Base-by-base conservation (phyloP, 306 rosid species). In the Vicia sativa region DNA sequence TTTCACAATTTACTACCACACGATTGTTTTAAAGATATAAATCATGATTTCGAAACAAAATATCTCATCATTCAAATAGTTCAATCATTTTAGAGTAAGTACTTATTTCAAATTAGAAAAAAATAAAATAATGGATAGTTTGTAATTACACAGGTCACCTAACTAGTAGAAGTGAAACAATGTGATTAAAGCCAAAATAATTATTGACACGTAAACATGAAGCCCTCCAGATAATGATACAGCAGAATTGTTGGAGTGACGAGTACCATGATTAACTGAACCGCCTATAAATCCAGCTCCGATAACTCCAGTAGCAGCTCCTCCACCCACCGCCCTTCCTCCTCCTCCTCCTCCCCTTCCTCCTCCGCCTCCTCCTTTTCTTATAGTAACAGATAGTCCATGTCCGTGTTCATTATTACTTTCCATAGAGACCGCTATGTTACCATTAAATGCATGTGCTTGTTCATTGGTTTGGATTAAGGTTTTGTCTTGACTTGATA, bases 161-260 rank as follows among this genome's bases (percentile, higher is more conserved):
- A n/a, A n/a, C n/a, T n/a, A n/a, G n/a, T n/a, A n/a, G n/a, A 66
- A 52, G n/a, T n/a, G 63, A 50, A 63, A 55, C 19, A 2, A 71
- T 18, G 18, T 48, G 67, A 25, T 44, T 46, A 67, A 55, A 52
- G 4, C 70, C 41, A 59, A 46, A 38, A 16, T 12, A 11, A 67
- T 28, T 9, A 13, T 31, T 54, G 71, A 29, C 54, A 12, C 39
- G 65, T 56, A 62, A 49, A 61, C 11, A 19, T 4, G 54, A 71
- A 77, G 56, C 7, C 8, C 6, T 39, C 62, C 15, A 11, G 11
- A 55, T 11, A 14, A 35, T 19, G 79, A 48, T 46, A 76, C 4
- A 28, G 81, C 68, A 0, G 81, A 72, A 14, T 7, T 62, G 9
- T 5, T 52, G 37, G 8, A 6, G 42, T 11, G 38, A 26, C 65